Evolutionary conservation across 495 filamentous ascomycete species (phyloP).

Genomic region (Bryoglossum gracile): DNA sequence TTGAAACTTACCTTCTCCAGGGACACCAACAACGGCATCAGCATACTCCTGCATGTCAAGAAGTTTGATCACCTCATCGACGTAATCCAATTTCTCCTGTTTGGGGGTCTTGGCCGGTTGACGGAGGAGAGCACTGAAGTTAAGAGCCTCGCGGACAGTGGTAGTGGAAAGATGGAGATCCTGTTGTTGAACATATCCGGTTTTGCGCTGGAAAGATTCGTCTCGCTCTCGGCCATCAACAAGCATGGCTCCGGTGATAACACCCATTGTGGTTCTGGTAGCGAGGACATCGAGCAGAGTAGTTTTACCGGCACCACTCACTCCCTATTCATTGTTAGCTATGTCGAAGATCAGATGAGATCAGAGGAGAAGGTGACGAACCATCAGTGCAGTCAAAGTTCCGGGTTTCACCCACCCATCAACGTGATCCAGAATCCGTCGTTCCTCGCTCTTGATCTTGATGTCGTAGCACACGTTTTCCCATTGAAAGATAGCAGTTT

Average conservation of each 20-base stretch:
- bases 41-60: conserved; percentile 86
- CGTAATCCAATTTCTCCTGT: conserved; percentile 74
- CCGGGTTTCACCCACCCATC: conserved; percentile 90
- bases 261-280: conserved; percentile 73
- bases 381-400: conserved; percentile 77
- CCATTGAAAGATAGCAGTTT: conserved; percentile 75
- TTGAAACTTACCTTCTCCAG: conserved; percentile 55
- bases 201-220: conserved; percentile 81
- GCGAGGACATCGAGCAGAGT: conserved; percentile 67
- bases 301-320: conserved; percentile 63
- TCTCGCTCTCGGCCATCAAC: conserved; percentile 71
- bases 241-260: conserved; percentile 76
- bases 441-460: conserved; percentile 67
- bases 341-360: neutral
- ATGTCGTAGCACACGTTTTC: conserved; percentile 78
- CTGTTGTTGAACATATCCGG: conserved; percentile 90
- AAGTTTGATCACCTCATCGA: conserved; percentile 82
- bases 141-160: conserved; percentile 72
- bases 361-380: neutral
- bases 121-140: conserved; percentile 75
- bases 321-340: conserved; percentile 31
- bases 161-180: conserved; percentile 81
- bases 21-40: conserved; percentile 79
- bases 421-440: conserved; percentile 70
- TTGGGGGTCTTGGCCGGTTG: conserved; percentile 63